Evolutionary conservation across 129 eudicot species (phyloP).

Genomic region (Saussurea involucrata): DNA sequence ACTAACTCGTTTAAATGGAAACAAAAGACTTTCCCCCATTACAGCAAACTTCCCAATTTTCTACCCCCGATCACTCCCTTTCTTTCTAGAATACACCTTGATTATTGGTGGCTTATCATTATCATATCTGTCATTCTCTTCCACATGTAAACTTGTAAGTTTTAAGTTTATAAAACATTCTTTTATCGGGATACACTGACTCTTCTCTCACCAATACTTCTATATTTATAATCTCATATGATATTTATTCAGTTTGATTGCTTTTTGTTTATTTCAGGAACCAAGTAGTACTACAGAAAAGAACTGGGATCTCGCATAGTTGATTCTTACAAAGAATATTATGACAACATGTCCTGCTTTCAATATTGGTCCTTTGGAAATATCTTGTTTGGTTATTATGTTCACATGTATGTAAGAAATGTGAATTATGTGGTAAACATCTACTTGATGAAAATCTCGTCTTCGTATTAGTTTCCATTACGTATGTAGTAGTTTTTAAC

Average conservation of each 20-base stretch:
- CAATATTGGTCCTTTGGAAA: not conserved
- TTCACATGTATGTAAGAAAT: not conserved
- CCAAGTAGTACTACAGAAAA: constrained; percentile 96
- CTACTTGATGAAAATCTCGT: not conserved
- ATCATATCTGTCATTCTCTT: too few relatives aligned
- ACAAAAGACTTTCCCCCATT: too few relatives aligned
- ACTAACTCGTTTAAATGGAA: too few relatives aligned
- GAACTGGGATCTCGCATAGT: constrained; percentile 91
- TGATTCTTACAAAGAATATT: too few relatives aligned
- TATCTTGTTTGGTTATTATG: not conserved
- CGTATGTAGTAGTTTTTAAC: not conserved
- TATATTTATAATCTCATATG: not conserved
- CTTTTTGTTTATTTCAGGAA: constrained; percentile 48
- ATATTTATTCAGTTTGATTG: not conserved
- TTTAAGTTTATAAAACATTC: too few relatives aligned
- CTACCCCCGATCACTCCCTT: too few relatives aligned
- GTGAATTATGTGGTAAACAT: not conserved
- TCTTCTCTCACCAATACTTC: not conserved
- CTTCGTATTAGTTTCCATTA: not conserved
- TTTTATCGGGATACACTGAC: too few relatives aligned
- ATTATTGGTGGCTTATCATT: too few relatives aligned
- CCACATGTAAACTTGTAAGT: too few relatives aligned
- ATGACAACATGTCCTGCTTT: constrained; percentile 52
- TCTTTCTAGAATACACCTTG: too few relatives aligned
- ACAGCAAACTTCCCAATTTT: too few relatives aligned